Conservation (phyloP, 2,329 filamentous ascomycete species). For the Myrmaecium sp. region DNA sequence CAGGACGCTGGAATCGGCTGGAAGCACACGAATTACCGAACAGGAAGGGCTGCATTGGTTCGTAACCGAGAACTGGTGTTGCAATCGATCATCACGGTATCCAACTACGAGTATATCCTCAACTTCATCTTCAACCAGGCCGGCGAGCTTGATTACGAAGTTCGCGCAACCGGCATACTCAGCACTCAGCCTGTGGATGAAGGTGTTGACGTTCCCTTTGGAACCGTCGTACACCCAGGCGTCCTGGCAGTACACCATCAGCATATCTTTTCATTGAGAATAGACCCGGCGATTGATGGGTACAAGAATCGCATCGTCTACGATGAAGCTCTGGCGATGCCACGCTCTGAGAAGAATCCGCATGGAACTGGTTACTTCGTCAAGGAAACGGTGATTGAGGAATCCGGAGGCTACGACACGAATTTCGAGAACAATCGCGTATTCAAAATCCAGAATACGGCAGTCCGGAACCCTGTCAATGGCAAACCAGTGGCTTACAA, state of each 20-base stretch:
- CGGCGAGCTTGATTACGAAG: conserved; percentile 48
- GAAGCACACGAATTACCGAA: conserved; percentile 58
- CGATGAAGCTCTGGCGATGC: conserved; percentile 41
- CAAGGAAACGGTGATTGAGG: conserved; percentile 29
- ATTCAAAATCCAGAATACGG: conserved; percentile 33
- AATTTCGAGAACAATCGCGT: conserved; percentile 26
- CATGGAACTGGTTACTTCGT: conserved; percentile 34
- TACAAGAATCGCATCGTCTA: conserved; percentile 30
- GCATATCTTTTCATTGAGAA: conserved; percentile 48
- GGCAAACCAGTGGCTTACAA: conserved; percentile 32
- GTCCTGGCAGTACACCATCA: conserved; percentile 57
- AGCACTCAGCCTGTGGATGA: conserved; percentile 52
- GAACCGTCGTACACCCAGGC: conserved; percentile 51
- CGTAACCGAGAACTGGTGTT: conserved; percentile 49
- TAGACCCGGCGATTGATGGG: conserved; percentile 32
- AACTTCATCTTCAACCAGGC: conserved; percentile 58
- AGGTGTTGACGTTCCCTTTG: conserved; percentile 45
- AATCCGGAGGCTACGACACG: conserved; percentile 34
- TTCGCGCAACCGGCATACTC: conserved; percentile 51
- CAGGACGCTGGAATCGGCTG: conserved; percentile 53
- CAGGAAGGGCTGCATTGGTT: conserved; percentile 43
- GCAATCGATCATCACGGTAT: conserved; percentile 53
- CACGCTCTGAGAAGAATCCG: conserved; percentile 37
- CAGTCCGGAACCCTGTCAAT: conserved; percentile 29
- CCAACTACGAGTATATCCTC: conserved; percentile 59